A percentile compares a stretch with the other conserved stretches of the same genome.
Conservation (phyloP, 352 stramenopile genomes). For the Pythium rishiriense region DNA sequence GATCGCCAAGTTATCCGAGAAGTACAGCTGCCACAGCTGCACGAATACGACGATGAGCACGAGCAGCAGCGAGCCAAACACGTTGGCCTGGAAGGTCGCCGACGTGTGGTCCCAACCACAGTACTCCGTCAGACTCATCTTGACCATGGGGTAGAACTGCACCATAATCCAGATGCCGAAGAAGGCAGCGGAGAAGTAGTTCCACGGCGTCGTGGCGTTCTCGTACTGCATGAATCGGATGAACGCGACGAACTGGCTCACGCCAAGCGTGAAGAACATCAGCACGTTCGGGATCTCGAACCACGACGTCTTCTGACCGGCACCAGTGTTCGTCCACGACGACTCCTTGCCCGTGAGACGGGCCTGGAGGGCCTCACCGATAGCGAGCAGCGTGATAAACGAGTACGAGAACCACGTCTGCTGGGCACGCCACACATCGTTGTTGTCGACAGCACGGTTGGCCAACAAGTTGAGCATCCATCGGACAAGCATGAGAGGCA, state of each 20-base stretch:
- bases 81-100: conserved; percentile 81
- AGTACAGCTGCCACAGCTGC: conserved; percentile 89
- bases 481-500: conserved; percentile 76
- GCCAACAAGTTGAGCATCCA: conserved; percentile 85
- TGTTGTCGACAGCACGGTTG: conserved; percentile 88
- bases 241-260: conserved; percentile 75
- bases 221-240: conserved; percentile 90
- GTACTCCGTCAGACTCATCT: conserved; percentile 91
- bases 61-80: conserved; percentile 82
- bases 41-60: conserved; percentile 87
- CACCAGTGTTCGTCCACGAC: conserved; percentile 88
- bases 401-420: conserved; percentile 91
- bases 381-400: conserved; percentile 88
- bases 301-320: conserved; percentile 87
- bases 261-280: conserved; percentile 82
- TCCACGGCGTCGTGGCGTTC: conserved; percentile 86
- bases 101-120: conserved; percentile 87
- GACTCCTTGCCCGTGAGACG: conserved; percentile 84
- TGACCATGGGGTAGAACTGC: conserved; percentile 90
- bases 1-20: conserved; percentile 62
- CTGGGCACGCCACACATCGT: conserved; percentile 88
- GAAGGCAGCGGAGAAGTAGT: conserved; percentile 88
- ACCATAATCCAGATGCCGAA: conserved; percentile 88
- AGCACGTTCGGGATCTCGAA: conserved; percentile 89
- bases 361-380: conserved; percentile 76